A percentile compares a stretch with the other conserved stretches of the same genome.
Conservation (phyloP, 495 filamentous ascomycete genomes). For the Aspergillus steynii region DNA sequence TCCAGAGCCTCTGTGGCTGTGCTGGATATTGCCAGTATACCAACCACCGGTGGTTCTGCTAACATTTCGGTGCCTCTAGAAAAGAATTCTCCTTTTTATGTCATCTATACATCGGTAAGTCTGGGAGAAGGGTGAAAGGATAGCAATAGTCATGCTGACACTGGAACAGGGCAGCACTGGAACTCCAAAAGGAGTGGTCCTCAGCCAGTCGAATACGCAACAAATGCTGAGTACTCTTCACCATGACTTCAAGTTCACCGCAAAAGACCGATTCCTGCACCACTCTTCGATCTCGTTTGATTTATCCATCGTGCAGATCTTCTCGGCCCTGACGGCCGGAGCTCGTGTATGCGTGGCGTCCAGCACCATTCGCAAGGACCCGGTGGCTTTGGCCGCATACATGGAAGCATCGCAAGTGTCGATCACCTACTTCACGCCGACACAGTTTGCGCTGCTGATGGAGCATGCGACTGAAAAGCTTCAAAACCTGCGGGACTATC, state of each 20-base stretch:
- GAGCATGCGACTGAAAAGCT: conserved; percentile 21
- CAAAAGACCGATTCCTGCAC: conserved; percentile 29
- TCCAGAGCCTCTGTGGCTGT: neutral
- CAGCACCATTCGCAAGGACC: conserved; percentile 24
- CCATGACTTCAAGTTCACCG: conserved; percentile 20
- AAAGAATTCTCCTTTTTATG: neutral
- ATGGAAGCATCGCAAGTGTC: conserved; percentile 24
- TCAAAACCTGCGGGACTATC: conserved; percentile 12
- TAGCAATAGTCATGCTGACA: neutral
- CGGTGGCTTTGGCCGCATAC: conserved; percentile 22
- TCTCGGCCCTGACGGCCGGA: conserved; percentile 26
- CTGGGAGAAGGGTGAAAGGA: neutral
- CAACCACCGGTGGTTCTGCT: neutral
- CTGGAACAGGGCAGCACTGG: conserved; percentile 11
- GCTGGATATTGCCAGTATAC: neutral
- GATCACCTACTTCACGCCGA: conserved; percentile 28
- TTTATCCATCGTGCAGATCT: conserved; percentile 36
- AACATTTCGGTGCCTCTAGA: neutral
- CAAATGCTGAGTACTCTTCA: conserved; percentile 25
- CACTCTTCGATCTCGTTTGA: conserved; percentile 37
- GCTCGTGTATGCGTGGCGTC: conserved; percentile 27
- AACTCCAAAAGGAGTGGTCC: conserved; percentile 26
- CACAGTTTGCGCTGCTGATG: conserved; percentile 32
- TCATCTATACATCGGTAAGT: neutral
- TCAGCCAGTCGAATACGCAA: conserved; percentile 28